These are phyloP conservation scores for Aureobasidium zeae DNA, from an alignment of 2,329 filamentous ascomycete species.

Conservation along the genomic window DNA sequence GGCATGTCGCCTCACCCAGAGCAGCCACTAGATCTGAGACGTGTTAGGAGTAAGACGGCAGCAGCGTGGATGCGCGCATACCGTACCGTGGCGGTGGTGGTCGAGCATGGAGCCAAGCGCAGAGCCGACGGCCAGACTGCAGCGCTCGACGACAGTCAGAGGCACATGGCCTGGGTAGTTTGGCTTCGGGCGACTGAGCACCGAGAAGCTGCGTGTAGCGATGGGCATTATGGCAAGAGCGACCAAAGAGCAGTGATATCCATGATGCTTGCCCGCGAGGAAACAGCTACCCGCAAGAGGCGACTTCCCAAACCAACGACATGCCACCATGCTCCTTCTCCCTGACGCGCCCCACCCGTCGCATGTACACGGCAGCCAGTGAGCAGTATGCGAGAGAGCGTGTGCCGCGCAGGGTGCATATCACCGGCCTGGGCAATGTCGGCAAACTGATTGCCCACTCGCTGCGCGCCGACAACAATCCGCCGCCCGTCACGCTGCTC, in stretches of 20 bases:
- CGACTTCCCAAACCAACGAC: no score
- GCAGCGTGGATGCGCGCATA: neutral
- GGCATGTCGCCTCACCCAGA: constrained; percentile 87
- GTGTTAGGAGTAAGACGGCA: neutral
- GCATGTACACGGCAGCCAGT: constrained; percentile 16
- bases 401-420: constrained; percentile 52
- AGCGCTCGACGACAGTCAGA: constrained; percentile 67
- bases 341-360: neutral
- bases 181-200: constrained; percentile 72
- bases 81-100: constrained; percentile 66
- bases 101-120: constrained; percentile 56
- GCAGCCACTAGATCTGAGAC: constrained; percentile 83
- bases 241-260: no score
- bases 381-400: constrained; percentile 24
- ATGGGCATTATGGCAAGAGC: constrained; percentile 2
- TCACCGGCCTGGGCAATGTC: constrained; percentile 73
- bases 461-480: constrained; percentile 50
- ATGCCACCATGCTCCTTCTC: no score
- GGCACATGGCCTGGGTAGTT: constrained; percentile 92
- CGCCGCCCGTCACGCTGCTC: constrained; percentile 71
- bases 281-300: no score
- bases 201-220: constrained; percentile 53
- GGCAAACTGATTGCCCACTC: constrained; percentile 70
- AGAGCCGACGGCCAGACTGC: constrained; percentile 56
- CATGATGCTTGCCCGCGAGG: no score